Evolutionary conservation across 2,329 filamentous ascomycete genomes (phyloP).

Genomic region (Lachnum nothofagi): DNA sequence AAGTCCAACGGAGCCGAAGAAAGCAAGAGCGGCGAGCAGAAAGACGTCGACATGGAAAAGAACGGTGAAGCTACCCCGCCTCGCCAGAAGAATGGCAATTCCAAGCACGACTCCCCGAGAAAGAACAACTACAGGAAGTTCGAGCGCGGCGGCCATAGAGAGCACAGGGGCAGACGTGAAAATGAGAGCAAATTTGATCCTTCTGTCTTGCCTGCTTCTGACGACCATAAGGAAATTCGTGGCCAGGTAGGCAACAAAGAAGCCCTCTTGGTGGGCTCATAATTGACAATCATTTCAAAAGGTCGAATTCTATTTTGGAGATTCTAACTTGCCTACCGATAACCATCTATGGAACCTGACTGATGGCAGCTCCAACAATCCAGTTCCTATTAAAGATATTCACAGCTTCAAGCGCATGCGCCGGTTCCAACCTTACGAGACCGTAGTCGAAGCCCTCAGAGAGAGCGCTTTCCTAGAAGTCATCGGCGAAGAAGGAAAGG

Average conservation of each 20-base stretch:
- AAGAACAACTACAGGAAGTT: slow-evolving; percentile 1
- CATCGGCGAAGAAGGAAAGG: slow-evolving; percentile 65
- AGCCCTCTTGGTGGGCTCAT: background rate
- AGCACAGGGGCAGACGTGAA: slow-evolving; percentile 25
- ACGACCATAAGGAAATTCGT: slow-evolving; percentile 61
- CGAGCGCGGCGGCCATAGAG: background rate
- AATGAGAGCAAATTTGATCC: slow-evolving; percentile 54
- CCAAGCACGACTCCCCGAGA: background rate
- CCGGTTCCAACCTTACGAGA: slow-evolving; percentile 81
- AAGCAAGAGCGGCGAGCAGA: background rate
- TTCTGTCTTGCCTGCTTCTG: slow-evolving; percentile 49
- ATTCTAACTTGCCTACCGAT: slow-evolving; percentile 83
- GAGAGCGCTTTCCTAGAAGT: slow-evolving; percentile 70
- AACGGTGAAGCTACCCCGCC: background rate
- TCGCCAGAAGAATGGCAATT: slow-evolving; percentile 5
- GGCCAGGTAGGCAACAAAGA: slow-evolving; percentile 48
- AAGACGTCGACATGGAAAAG: background rate
- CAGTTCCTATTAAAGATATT: slow-evolving; percentile 72
- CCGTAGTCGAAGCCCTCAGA: slow-evolving; percentile 77
- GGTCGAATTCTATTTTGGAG: slow-evolving; percentile 95
- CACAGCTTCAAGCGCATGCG: slow-evolving; percentile 93
- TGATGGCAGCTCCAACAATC: slow-evolving; percentile 73
- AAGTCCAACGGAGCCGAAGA: slow-evolving; percentile 10
- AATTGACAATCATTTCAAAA: slow-evolving; percentile 34
- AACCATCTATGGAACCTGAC: slow-evolving; percentile 78